Evolutionary conservation across 306 rosid genomes (phyloP).

Genomic region (Pachyrhizus erosus): DNA sequence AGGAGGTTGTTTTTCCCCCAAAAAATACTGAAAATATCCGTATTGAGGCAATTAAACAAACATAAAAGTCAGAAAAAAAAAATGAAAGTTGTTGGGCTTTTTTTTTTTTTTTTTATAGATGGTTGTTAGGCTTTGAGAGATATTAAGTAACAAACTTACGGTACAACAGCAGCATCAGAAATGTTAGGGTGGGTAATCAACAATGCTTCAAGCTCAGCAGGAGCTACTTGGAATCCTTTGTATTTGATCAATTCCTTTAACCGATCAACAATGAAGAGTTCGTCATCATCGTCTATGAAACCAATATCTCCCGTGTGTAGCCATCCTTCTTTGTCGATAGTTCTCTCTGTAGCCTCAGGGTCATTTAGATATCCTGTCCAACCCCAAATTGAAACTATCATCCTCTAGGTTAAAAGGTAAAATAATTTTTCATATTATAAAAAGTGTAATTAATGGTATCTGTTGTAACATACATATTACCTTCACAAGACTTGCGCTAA

Average conservation of each 20-base stretch:
- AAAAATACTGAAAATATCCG: not conserved
- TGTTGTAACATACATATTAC: not conserved
- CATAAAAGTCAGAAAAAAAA: not conserved
- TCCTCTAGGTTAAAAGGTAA: no score
- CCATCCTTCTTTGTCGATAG: constrained; percentile 81
- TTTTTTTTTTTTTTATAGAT: not conserved
- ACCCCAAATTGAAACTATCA: not conserved
- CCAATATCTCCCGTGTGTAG: constrained; percentile 86
- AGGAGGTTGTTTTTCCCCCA: no score
- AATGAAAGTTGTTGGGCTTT: not conserved
- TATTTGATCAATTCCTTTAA: constrained; percentile 82
- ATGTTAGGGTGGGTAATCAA: constrained; percentile 68
- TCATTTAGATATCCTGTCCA: constrained; percentile 76
- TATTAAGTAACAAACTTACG: constrained; percentile 50
- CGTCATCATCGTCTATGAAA: constrained; percentile 65
- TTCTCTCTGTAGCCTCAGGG: constrained; percentile 69
- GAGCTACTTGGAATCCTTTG: constrained; percentile 92
- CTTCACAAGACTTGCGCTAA: not conserved
- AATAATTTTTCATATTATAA: not conserved
- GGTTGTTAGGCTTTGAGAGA: not conserved
- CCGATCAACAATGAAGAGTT: constrained; percentile 80
- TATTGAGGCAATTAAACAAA: not conserved
- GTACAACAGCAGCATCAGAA: constrained; percentile 81
- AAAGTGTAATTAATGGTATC: not conserved
- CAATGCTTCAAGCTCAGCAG: constrained; percentile 89